Base-by-base conservation (phyloP, 163 green algal species). In the Volvox carteri region DNA sequence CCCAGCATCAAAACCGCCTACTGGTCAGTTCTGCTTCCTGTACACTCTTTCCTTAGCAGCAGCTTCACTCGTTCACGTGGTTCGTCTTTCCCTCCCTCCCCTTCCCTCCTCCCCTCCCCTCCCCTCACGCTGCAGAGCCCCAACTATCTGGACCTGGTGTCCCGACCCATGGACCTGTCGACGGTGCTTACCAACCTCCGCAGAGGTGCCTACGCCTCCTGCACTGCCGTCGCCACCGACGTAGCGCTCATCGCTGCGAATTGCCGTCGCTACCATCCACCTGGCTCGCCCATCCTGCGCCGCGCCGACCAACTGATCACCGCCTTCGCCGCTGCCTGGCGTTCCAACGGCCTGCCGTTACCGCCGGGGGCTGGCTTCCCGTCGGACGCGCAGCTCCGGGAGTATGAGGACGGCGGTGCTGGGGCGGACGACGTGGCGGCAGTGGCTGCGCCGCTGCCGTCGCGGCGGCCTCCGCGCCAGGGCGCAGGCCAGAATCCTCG, bases 221-320 rank as follows among this genome's bases (percentile, higher is more conserved):
- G 87, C 67, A 44, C 48, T 39, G 90, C 90, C 35, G 87, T 95
- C 48, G 73, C 73, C 37, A 88, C 78, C 0, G 90, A 95, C 86
- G 86, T 95, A 33, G 35, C 42, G 16, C 88, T 87, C 28, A 87
- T 93, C 39, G 93, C 88, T 73, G 11, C 73, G 33, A 95, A 95
- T 80, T 95, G 92, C 88, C 42, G 56, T 30, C 48, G 65, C 65
- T 93, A 90, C 80, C 91, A 92, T 78, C 52, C 87, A 78, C 42
- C 81, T 0, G 81, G 81, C 35, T 58, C 46, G 2, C n/a, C 30
- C 68, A 81, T 58, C 37, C 42, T 81, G 67, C 4, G n/a, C 14
- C 62, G n/a, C 12, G 79, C 79, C 8, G 62, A 87, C 12, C 42
- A 50, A 16, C n/a, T 87, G 79, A 1, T 78, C n/a, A 30, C 62